Base-by-base conservation (phyloP, 345 rosid species). In the Luvunga scandens region DNA sequence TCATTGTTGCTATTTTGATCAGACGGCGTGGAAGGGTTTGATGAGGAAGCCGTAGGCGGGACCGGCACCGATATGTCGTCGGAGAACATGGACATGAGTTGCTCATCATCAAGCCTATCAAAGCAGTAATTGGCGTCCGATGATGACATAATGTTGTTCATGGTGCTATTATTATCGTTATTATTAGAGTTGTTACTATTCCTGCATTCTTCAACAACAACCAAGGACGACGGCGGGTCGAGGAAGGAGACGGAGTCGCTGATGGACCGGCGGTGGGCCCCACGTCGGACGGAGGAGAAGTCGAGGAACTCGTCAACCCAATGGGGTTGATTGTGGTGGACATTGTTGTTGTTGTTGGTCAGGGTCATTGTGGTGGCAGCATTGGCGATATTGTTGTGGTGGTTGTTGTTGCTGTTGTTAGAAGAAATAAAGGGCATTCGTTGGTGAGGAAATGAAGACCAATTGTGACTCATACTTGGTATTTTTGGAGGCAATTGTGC, bases 271-370 rank as follows among this genome's bases (percentile, higher is more conserved):
- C 93, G 97, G 86, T 95, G 98, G 1, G 92, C 79, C 0, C 89
- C 90, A 9, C 98, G 93, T 36, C 93, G 81, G 34, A 82, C 61
- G 30, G 92, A 78, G 8, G 98, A 89, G 91, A 95, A 95, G 71
- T 95, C 97, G 2, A 95, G 88, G 81, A 95, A 95, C 80, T 93
- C 98, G 27, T 93, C 97, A 36, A 88, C 87, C 97, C 97, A 91
- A 0, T 87, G 87, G 4, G 92, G 86, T 27, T 85, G 89, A 28
- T 86, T 83, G 56, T 79, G 68, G 18, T 68, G 59, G 13, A 66
- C 73, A 48, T 79, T 73, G 19, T 61, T 61, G 10, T 69, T 74
- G 6, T 60, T 34, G 21, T 53, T 36, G 7, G 28, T 71, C 25
- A 68, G 71, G 9, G 38, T 19, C 74, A 77, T 74, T 60, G 72